phyloP scores from a whole-genome alignment of 805 yeast species.

The Saccharomycodes ludwigii region DNA sequence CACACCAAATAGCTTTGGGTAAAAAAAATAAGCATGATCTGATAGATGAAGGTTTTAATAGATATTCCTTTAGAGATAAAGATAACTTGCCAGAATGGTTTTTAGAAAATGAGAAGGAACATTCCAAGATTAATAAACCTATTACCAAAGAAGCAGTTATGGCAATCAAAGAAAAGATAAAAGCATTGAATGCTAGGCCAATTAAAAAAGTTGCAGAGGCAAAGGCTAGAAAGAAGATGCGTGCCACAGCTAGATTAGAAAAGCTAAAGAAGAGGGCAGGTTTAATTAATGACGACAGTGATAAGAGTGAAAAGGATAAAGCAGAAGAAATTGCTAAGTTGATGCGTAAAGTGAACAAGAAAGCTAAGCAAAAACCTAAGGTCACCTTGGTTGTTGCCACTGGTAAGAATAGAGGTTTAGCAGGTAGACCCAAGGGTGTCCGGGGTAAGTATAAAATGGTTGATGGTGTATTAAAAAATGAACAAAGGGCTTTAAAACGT shows the following conservation, averaged over 20 bases:
- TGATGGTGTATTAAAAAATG: slow-evolving; percentile 96
- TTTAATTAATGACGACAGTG: slow-evolving; percentile 73
- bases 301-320: slow-evolving; percentile 85
- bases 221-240: slow-evolving; percentile 88
- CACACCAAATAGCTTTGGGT: slow-evolving; percentile 89
- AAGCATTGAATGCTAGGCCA: slow-evolving; percentile 88
- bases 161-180: slow-evolving; percentile 64
- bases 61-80: slow-evolving; percentile 80
- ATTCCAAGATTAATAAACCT: slow-evolving; percentile 78
- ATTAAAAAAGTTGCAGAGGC: slow-evolving; percentile 98
- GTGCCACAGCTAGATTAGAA: slow-evolving; percentile 79
- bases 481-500: slow-evolving; percentile 83
- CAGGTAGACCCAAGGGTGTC: slow-evolving; percentile 95
- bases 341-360: slow-evolving; percentile 69
- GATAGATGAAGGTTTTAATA: slow-evolving; percentile 85
- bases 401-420: slow-evolving; percentile 72
- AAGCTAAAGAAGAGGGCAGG: slow-evolving; percentile 89
- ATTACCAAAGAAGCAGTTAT: slow-evolving; percentile 88
- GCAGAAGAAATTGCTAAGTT: slow-evolving; percentile 83
- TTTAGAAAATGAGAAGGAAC: slow-evolving; percentile 78
- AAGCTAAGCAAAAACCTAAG: slow-evolving; percentile 60
- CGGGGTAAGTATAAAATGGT: slow-evolving; percentile 99
- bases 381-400: slow-evolving; percentile 81
- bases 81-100: slow-evolving; percentile 98
- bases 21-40: slow-evolving; percentile 75